Base-by-base conservation (phyloP, 2,329 filamentous ascomycete species). In the Botryosphaeria dothidea region DNA sequence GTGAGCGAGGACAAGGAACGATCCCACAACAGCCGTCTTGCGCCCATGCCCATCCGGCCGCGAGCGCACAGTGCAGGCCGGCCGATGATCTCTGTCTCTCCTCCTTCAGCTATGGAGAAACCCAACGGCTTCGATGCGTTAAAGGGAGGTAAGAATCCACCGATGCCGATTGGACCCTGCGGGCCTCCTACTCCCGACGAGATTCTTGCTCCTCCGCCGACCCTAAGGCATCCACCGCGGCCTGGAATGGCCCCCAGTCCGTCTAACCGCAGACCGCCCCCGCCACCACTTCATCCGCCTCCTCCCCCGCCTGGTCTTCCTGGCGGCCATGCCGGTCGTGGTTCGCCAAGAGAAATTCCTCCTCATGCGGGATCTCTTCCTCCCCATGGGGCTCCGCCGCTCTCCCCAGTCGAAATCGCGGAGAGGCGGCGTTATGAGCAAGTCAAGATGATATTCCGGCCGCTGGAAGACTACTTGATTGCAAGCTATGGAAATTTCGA, bases 381-480 rank as follows among this genome's bases (percentile, higher is more conserved):
- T 13, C 52, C 63, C 43, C 9, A 41, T 21, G 52, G 49, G 27
- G 51, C 29, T 3, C 49, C 73, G 4, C 67, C 67, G 45, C 60
- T 70, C 4, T 68, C 72, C n/a, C 57, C 67, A 2, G 66, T 68
- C 21, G 72, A 76, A 34, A 43, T 68, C 17, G 69, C 72, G 41
- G 67, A 71, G 48, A 68, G 70, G 4, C 66, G 71, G 36, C 71
- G 74, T 25, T 73, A 75, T 57, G 75, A 78, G 51, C 69, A 71
- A 3, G 77, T 83, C 2, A 88, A 85, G 71, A 82, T 81, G 41
- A 86, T 94, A 11, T 97, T 97, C 75, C 88, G 86, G 66, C 84
- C 84, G 4, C 74, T 97, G 15, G 92, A 96, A 77, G 90, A 93
- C 67, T 94, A 95, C 72, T 84, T 97, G 45, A 79, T 88, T 57